A percentile compares a stretch with the other conserved stretches of the same genome.
These are phyloP conservation scores for Kalanchoe fedtschenkoi DNA, from an alignment of 164 flowering plant species.

Conservation along the genomic window DNA sequence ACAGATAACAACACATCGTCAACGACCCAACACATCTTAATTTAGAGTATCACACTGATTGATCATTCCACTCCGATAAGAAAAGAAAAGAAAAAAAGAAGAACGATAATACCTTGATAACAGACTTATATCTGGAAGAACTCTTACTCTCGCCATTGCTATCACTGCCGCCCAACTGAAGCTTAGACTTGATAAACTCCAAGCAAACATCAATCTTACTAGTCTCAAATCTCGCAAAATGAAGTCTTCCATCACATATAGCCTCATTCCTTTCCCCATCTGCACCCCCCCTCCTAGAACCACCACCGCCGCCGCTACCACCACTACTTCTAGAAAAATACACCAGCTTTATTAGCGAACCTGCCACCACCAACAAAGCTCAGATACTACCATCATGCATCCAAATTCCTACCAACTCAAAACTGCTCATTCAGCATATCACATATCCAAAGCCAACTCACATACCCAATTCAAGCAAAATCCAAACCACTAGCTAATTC, in stretches of 20 bases:
- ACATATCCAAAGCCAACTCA: too few species aligned
- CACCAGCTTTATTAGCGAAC: slow-evolving; percentile 51
- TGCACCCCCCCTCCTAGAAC: slow-evolving; percentile 9
- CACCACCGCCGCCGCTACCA: slow-evolving; percentile 8
- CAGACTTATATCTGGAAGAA: slow-evolving; percentile 11
- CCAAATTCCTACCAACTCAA: neutral
- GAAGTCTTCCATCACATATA: slow-evolving; percentile 34
- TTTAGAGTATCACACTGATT: too few species aligned
- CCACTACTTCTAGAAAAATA: slow-evolving; percentile 28
- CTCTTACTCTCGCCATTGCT: slow-evolving; percentile 14
- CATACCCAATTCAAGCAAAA: too few species aligned
- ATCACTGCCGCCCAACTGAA: slow-evolving; percentile 33
- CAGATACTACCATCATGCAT: neutral
- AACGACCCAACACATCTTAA: too few species aligned
- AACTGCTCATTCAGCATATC: too few species aligned
- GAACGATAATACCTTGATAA: slow-evolving; percentile 37
- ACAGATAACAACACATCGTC: too few species aligned
- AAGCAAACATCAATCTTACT: slow-evolving; percentile 50
- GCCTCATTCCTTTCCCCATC: slow-evolving; percentile 10
- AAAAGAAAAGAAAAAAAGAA: neutral
- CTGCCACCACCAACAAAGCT: slow-evolving; percentile 19
- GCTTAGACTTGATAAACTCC: slow-evolving; percentile 34
- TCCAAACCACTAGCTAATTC: too few species aligned
- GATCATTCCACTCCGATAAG: too few species aligned
- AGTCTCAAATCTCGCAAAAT: slow-evolving; percentile 58